phyloP scores from a whole-genome alignment of 768 basidiomycete genomes.

The Boletus eberwhitei region DNA sequence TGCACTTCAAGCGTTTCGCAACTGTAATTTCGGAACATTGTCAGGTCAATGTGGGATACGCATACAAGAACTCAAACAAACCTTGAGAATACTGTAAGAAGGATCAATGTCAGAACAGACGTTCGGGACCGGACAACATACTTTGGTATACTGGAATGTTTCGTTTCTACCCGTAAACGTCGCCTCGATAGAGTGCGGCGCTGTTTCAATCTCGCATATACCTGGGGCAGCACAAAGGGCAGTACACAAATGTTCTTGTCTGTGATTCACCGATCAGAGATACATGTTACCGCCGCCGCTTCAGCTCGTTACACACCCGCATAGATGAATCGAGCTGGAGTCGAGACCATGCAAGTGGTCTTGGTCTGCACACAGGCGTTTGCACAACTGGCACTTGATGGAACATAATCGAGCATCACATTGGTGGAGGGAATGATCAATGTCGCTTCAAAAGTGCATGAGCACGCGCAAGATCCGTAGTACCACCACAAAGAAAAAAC shows the following conservation, averaged over 20 bases:
- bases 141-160: conserved; percentile 66
- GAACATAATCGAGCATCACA: conserved; percentile 56
- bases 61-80: conserved; percentile 17
- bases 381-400: conserved; percentile 51
- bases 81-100: conserved; percentile 50
- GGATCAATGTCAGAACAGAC: neutral
- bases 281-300: too few species aligned
- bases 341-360: conserved; percentile 55
- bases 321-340: conserved; percentile 44
- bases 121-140: conserved; percentile 12
- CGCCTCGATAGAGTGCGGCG: conserved; percentile 57
- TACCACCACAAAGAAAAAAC: neutral
- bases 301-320: conserved; percentile 48
- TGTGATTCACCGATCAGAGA: conserved; percentile 19
- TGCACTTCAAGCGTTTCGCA: conserved; percentile 49
- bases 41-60: neutral
- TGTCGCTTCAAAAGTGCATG: conserved; percentile 35
- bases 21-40: conserved; percentile 27
- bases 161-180: conserved; percentile 59
- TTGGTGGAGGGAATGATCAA: conserved; percentile 42
- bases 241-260: conserved; percentile 50
- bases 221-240: conserved; percentile 43
- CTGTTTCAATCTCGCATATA: conserved; percentile 56
- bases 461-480: neutral
- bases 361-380: conserved; percentile 44